phyloP scores from a whole-genome alignment of 2,329 filamentous ascomycete species.

The Cladosporium austrohemisphaericum region DNA sequence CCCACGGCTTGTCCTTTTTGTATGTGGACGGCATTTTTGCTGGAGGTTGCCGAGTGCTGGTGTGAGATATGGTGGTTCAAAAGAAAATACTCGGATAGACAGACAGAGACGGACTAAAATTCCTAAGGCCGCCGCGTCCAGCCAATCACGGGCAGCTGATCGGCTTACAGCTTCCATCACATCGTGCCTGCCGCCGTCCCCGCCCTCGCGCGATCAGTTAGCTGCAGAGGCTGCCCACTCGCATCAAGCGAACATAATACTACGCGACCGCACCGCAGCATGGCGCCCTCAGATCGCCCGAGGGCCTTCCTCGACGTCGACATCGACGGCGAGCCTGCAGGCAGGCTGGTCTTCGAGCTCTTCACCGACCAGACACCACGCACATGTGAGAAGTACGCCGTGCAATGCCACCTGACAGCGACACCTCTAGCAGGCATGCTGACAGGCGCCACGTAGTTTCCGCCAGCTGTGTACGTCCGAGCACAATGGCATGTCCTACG shows the following conservation, averaged over 20 bases:
- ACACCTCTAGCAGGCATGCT: conserved; percentile 15
- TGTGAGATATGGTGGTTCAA: not conserved
- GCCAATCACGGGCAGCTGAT: too few species aligned
- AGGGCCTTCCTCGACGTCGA: conserved; percentile 43
- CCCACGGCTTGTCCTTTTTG: conserved; percentile 88
- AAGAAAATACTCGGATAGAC: not conserved
- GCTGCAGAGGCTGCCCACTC: not conserved
- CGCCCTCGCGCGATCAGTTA: too few species aligned
- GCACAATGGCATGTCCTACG: conserved; percentile 37
- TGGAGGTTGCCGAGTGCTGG: conserved; percentile 13
- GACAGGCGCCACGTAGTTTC: conserved; percentile 35
- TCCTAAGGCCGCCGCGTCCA: too few species aligned
- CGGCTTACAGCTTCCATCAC: too few species aligned
- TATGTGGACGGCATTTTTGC: conserved; percentile 77
- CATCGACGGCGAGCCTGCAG: conserved; percentile 39
- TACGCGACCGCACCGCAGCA: not conserved
- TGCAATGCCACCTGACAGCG: conserved; percentile 1
- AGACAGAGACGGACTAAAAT: not conserved
- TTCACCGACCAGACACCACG: conserved; percentile 44
- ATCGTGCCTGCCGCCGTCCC: too few species aligned
- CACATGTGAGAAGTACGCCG: conserved; percentile 44
- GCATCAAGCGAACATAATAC: not conserved
- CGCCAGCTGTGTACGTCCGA: conserved; percentile 42
- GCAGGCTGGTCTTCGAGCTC: conserved; percentile 44
- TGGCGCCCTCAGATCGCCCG: conserved; percentile 27